Conservation (phyloP, 805 yeast genomes). For the Barnettozyma pratensis region DNA sequence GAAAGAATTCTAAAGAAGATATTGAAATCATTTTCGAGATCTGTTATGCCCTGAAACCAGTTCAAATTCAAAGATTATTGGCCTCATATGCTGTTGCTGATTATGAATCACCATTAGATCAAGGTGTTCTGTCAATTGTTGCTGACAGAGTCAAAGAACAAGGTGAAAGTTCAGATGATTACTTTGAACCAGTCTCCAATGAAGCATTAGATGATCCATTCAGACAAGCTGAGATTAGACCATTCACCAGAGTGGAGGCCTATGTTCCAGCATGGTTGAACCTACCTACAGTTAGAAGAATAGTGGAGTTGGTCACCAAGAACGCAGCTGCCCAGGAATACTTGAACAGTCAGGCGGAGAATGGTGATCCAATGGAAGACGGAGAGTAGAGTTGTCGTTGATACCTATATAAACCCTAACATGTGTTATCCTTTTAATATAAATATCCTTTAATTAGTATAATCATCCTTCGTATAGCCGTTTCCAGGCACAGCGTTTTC, state of each 20-base stretch:
- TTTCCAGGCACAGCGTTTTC: too few relatives aligned
- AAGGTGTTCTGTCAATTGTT: constrained; percentile 71
- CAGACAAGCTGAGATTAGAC: constrained; percentile 66
- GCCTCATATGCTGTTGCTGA: constrained; percentile 89
- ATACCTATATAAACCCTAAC: too few relatives aligned
- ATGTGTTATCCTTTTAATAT: too few relatives aligned
- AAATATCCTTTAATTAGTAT: too few relatives aligned
- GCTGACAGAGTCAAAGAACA: constrained; percentile 73
- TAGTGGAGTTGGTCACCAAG: constrained; percentile 82
- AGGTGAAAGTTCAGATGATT: constrained; percentile 51
- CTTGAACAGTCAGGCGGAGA: constrained; percentile 22
- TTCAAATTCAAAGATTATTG: constrained; percentile 91
- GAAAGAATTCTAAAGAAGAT: constrained; percentile 85
- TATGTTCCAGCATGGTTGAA: constrained; percentile 94
- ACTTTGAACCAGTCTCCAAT: constrained; percentile 63
- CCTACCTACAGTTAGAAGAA: constrained; percentile 81
- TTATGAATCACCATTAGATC: constrained; percentile 88
- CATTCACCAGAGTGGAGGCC: constrained; percentile 77
- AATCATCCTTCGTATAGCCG: too few relatives aligned
- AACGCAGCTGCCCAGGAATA: constrained; percentile 68
- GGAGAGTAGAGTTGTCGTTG: background rate
- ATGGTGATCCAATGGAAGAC: constrained; percentile 15
- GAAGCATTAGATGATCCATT: constrained; percentile 84
- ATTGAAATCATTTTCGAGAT: constrained; percentile 90
- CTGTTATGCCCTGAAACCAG: constrained; percentile 88